These are phyloP conservation scores for Carex arenaria DNA, from an alignment of 202 grass and related monocot species.

Conservation along the genomic window DNA sequence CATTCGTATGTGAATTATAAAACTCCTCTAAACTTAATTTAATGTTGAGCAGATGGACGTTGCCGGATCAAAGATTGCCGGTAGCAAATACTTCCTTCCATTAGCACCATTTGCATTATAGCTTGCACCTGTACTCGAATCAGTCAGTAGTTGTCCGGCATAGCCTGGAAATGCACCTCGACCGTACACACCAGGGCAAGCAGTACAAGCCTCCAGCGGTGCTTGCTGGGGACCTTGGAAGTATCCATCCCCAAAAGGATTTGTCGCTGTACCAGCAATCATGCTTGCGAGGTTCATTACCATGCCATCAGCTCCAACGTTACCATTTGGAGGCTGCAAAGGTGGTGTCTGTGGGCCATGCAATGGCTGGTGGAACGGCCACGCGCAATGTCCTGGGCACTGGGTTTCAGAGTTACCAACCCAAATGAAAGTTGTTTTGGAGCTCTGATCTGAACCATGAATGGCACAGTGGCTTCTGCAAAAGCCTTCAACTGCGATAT, in stretches of 20 bases:
- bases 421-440: constrained; percentile 32
- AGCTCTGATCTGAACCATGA: constrained; percentile 29
- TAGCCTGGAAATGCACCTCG: constrained; percentile 49
- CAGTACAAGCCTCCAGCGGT: constrained; percentile 46
- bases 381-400: constrained; percentile 57
- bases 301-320: constrained; percentile 59
- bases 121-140: constrained; percentile 41
- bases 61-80: constrained; percentile 48
- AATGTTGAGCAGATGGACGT: constrained; percentile 47
- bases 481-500: constrained; percentile 62
- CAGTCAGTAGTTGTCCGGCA: constrained; percentile 38
- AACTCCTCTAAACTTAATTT: constrained; percentile 13
- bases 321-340: constrained; percentile 48
- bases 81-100: constrained; percentile 60
- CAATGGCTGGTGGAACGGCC: constrained; percentile 49
- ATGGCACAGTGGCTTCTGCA: constrained; percentile 48
- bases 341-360: constrained; percentile 51
- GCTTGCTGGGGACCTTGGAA: constrained; percentile 41
- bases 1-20: not conserved
- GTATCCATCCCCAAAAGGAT: constrained; percentile 59
- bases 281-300: constrained; percentile 70
- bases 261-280: constrained; percentile 46
- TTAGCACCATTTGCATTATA: constrained; percentile 53
- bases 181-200: constrained; percentile 41
- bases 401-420: constrained; percentile 46